Evolutionary conservation across 352 stramenopile genomes (phyloP), one percentile per base, ranked within the genome.

Genomic region (Aphanomyces euteiches): DNA sequence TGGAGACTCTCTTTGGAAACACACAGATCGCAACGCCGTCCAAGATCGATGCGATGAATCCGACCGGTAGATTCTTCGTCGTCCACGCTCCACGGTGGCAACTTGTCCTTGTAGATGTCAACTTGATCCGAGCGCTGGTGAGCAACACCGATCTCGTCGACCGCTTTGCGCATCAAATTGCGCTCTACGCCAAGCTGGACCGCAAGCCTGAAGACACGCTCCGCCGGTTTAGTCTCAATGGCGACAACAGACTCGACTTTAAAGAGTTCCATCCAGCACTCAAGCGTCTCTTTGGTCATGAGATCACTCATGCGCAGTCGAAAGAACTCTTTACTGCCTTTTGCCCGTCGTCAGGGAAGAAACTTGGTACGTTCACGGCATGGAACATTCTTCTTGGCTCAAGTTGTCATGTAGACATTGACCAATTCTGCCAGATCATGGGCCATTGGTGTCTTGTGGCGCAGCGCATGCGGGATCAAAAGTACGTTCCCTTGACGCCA

Each of bases 1-100:
- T 28, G 28, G 28, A 28, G 28, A 28, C 28, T 28, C 45, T 53
- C 45, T 53, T 53, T 53, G 45, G 45, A 15, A 38, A 5, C 56
- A 15, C 56, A 34, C 56, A 15, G 5, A 21, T 59, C 10, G 34
- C 48, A 15, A 82, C 77, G 58, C 79, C 80, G 45, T 73, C 79
- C 66, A 92, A 90, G 77, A 88, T 90, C 65, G 81, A 91, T 57
- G 87, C 82, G 69, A 87, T 91, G 79, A 91, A 81, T 74, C 89
- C 85, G 48, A 80, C 80, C 56, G 82, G 79, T 82, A 71, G 7
- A 69, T 15, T 19, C 17, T 19, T 15, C 28, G 53, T 13, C 13
- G 2, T 34, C 5, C 19, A 40, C 13, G 3, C 28, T n/a, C 53
- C 5, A 4, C 13, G 13, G 1, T 1, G 53, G 17, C 13, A 36